Evolutionary conservation across 148 eudicot species (phyloP), one percentile per base, ranked within the genome.

Genomic region (Rhododendron kiyosumense): DNA sequence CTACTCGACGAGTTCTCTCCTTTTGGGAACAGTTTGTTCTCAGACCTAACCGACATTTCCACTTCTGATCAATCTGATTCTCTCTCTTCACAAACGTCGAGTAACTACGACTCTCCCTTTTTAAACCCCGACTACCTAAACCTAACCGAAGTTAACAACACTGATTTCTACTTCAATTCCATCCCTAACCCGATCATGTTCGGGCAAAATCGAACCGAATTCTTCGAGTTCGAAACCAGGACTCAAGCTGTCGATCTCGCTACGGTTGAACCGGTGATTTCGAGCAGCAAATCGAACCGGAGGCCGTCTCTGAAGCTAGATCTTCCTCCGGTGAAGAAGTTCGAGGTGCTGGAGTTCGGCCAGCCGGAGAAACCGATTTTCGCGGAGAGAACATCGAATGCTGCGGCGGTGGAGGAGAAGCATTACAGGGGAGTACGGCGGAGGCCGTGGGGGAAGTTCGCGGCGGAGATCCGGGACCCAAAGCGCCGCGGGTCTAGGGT

Each of bases 381-480:
- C 5, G 30, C 12, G 1, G 69, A 63, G 30, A 24, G 28, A 7
- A 5, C 28, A 10, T 24, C 7, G 69, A 63, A 24, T 24, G 65
- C 13, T 1, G 88, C 36, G 77, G 92, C 83, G 61, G 88, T 30
- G 77, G 83, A 49, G 51, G 54, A 74, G 86, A 52, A 81, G 83
- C 93, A 91, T 79, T 91, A 92, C 87, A 90, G 94, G 86, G 94
- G 94, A 7, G 94, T 92, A 8, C 83, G 94, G 81, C 89, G 84
- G 38, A 51, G 94, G 75, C 93, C 93, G 20, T 90, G 93, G 94
- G 94, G 94, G 10, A 92, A 92, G 83, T 92, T 90, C 81, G 94
- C 94, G 43, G 94, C 94, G 7, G 94, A 92, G 87, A 92, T 92
- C 78, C 86, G 94, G 22, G 94, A 92, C 67, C 93, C 94, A 3